phyloP scores from a whole-genome alignment of 345 rosid genomes.

The Salix viminalis region DNA sequence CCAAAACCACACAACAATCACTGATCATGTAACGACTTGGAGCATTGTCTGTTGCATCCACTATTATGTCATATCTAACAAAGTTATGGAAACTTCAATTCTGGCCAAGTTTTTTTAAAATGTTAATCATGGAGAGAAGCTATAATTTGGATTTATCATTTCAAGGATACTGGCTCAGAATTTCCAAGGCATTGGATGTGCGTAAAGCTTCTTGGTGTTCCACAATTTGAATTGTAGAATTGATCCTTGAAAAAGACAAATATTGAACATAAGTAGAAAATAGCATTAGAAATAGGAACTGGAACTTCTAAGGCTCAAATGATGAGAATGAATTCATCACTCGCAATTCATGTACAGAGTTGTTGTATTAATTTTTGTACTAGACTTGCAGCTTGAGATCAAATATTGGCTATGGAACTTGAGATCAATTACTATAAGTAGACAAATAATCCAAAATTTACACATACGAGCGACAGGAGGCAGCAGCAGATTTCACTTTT shows the following conservation, averaged over 20 bases:
- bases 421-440: background rate
- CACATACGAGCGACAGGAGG: slow-evolving; percentile 78
- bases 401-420: background rate
- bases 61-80: slow-evolving; percentile 70
- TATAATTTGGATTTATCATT: background rate
- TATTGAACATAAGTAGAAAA: slow-evolving; percentile 4
- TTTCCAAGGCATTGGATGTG: slow-evolving; percentile 84
- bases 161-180: slow-evolving; percentile 82
- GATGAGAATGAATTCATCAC: no score
- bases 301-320: background rate
- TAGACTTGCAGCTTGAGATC: background rate
- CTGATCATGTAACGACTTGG: slow-evolving; percentile 97
- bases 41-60: slow-evolving; percentile 94
- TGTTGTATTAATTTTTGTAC: background rate
- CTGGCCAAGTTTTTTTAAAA: background rate
- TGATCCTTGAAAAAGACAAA: slow-evolving; percentile 48
- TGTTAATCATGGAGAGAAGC: background rate
- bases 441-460: background rate
- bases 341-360: background rate
- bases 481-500: slow-evolving; percentile 89
- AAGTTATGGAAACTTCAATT: slow-evolving; percentile 30
- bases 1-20: slow-evolving; percentile 88
- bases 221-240: slow-evolving; percentile 63
- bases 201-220: slow-evolving; percentile 77
- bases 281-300: background rate